Base-by-base conservation (phyloP, 2,329 filamentous ascomycete species). In the Cercospora berteroae region DNA sequence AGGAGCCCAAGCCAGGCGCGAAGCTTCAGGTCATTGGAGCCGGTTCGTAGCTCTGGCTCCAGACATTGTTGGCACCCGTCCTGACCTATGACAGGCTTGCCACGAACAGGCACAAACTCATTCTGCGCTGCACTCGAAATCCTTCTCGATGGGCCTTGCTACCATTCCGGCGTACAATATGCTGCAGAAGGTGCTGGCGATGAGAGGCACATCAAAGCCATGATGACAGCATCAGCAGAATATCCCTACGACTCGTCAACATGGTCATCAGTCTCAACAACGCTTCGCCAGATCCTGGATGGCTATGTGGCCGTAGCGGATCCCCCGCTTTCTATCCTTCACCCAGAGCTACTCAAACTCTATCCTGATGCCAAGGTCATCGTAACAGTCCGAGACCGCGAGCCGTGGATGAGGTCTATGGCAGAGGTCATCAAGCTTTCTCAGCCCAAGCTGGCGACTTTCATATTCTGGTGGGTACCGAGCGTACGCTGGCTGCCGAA, bases 361-460 rank as follows among this genome's bases (percentile, higher is more conserved):
- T 80, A 80, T 60, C 79, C 79, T 0, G 69, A 76, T 0, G 79
- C 78, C 5, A 79, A 79, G 60, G 73, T 80, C 57, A 76, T 80
- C 23, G 67, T 78, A 20, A 76, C 71, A 5, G 67, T 67, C 7
- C 71, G 79, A 9, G 72, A 75, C 31, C 33, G 18, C 7, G 52
- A 58, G 36, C 56, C 42, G 12, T 67, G 42, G 44, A 52, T 58
- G 23, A n/a, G 44, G n/a, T 50, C 62, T 9, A 33, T 48, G 44
- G 36, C 62, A 31, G 44, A 27, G 13, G 33, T 58, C 13, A 50
- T 68, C 33, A 64, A 68, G 48, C 42, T 57, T n/a, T 27, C 63
- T 4, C 29, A 63, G 25, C 68, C 68, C 10, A 33, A 4, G 1
- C 57, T 69, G 7, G 60, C 60, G 10, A 25, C 63, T 2, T 62